phyloP scores from a whole-genome alignment of 345 rosid species.

The Pugionium dolabratum region DNA sequence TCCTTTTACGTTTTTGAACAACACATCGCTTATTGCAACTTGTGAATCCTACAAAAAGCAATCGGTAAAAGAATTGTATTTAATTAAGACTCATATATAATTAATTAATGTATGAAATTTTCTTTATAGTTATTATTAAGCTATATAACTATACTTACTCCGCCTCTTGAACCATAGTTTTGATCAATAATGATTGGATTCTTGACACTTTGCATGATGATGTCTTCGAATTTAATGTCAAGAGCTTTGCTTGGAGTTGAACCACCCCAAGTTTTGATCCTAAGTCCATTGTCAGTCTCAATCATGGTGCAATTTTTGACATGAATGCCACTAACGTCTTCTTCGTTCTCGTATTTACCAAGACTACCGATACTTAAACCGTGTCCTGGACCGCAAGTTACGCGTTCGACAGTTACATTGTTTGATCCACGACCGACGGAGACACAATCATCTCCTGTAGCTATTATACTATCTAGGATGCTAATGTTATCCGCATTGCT shows the following conservation, averaged over 20 bases:
- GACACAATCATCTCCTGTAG: constrained; percentile 41
- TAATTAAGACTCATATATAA: too few species aligned
- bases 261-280: too few species aligned
- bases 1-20: constrained; percentile 40
- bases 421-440: constrained; percentile 42
- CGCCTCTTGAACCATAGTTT: too few species aligned
- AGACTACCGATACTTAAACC: constrained; percentile 44
- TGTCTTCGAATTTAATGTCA: too few species aligned
- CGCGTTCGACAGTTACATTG: constrained; percentile 38
- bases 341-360: constrained; percentile 40
- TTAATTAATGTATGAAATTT: too few species aligned
- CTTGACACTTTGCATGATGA: too few species aligned
- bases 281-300: constrained; percentile 5
- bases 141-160: too few species aligned
- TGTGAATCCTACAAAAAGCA: constrained; percentile 26
- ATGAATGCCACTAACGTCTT: constrained; percentile 34
- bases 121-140: too few species aligned
- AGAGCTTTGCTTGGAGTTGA: too few species aligned
- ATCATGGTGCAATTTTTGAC: constrained; percentile 36
- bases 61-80: too few species aligned
- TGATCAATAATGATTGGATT: too few species aligned
- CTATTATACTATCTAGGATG: constrained; percentile 36
- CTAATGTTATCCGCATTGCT: constrained; percentile 37
- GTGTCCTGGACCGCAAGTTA: constrained; percentile 41
- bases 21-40: constrained; percentile 33